A percentile compares a stretch with the other conserved stretches of the same genome.
phyloP scores from a whole-genome alignment of 441 rosid species.

The Jatropha multifida region DNA sequence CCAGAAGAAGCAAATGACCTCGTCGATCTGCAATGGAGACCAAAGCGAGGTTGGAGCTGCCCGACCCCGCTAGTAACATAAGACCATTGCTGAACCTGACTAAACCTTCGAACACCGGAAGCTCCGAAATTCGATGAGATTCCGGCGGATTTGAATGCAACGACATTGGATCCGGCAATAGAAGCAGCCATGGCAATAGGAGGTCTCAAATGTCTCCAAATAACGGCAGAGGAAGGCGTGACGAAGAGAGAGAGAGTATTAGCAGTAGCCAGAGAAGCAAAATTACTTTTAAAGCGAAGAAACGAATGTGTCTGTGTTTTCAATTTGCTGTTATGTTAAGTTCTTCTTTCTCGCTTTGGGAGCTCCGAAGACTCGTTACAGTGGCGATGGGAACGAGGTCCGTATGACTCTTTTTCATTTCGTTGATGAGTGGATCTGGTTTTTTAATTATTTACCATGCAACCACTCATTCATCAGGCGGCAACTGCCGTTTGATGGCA shows the following conservation, averaged over 20 bases:
- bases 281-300: neutral
- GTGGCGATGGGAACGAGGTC: conserved; percentile 37
- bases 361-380: conserved; percentile 27
- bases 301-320: neutral
- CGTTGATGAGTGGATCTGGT: neutral
- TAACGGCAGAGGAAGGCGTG: conserved; percentile 28
- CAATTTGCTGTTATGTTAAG: neutral
- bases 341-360: conserved; percentile 27
- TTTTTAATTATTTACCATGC: conserved; percentile 27
- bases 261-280: conserved; percentile 35
- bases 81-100: conserved; percentile 42
- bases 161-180: conserved; percentile 45
- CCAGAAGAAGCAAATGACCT: conserved; percentile 48
- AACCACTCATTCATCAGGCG: neutral
- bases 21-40: conserved; percentile 43
- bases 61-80: conserved; percentile 30
- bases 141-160: conserved; percentile 42
- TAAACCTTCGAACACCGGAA: conserved; percentile 34
- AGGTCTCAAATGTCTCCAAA: conserved; percentile 28
- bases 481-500: neutral
- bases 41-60: conserved; percentile 31
- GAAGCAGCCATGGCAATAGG: conserved; percentile 52
- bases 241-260: conserved; percentile 16
- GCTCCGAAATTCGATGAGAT: conserved; percentile 24
- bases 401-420: neutral